Conservation (phyloP, 1,284 basidiomycete genomes). For the Takashimella koratensis region DNA sequence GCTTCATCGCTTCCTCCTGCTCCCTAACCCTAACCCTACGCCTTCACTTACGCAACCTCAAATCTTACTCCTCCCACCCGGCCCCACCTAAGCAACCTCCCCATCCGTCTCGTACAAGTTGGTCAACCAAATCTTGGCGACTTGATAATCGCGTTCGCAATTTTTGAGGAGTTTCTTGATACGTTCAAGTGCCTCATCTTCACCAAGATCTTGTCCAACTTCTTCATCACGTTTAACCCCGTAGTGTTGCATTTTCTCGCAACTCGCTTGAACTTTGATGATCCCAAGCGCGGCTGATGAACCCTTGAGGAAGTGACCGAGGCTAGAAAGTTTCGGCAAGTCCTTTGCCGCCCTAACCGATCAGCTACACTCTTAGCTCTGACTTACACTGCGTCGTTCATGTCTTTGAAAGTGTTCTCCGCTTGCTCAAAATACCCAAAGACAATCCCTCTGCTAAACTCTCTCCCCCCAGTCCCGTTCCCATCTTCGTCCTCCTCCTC, state of each 20-base stretch:
- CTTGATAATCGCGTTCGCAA: slow-evolving; percentile 59
- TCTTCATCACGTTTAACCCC: slow-evolving; percentile 56
- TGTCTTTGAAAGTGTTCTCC: slow-evolving; percentile 66
- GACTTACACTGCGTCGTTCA: slow-evolving; percentile 75
- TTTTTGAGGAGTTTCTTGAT: slow-evolving; percentile 58
- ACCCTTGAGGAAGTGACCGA: slow-evolving; percentile 92
- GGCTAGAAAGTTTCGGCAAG: slow-evolving; percentile 62
- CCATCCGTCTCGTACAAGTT: slow-evolving; percentile 51
- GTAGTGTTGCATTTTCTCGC: slow-evolving; percentile 85
- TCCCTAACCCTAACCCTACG: slow-evolving; percentile 9
- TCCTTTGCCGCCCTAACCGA: slow-evolving; percentile 56
- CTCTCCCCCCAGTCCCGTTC: slow-evolving; percentile 49
- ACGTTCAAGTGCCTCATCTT: slow-evolving; percentile 60
- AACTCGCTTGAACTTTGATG: slow-evolving; percentile 70
- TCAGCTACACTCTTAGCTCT: background rate
- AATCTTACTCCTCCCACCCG: slow-evolving; percentile 3
- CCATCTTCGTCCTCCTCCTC: slow-evolving; percentile 61
- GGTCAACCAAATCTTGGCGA: slow-evolving; percentile 58
- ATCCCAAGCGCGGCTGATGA: slow-evolving; percentile 88
- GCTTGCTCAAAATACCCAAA: slow-evolving; percentile 77
- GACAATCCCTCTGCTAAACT: slow-evolving; percentile 75
- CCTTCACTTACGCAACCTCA: no score
- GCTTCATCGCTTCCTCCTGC: background rate
- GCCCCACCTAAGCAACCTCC: slow-evolving; percentile 5
- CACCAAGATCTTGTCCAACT: slow-evolving; percentile 51